phyloP scores from a whole-genome alignment of 768 basidiomycete species.

The Ramaria sp. region DNA sequence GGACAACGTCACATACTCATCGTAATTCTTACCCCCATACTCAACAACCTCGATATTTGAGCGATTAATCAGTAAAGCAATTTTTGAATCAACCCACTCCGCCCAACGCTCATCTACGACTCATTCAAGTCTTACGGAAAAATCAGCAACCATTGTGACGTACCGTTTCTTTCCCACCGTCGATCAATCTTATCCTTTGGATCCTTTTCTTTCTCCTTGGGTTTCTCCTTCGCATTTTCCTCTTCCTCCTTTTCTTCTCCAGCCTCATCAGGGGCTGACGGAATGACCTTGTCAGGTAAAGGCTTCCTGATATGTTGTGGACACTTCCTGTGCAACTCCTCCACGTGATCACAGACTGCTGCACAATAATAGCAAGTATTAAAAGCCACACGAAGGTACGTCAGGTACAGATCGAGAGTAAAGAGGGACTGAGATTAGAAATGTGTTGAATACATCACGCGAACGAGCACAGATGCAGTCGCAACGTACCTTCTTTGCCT shows the following conservation, averaged over 20 bases:
- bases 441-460: conserved; percentile 6
- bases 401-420: conserved; percentile 85
- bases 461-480: conserved; percentile 11
- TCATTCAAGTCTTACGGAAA: background rate
- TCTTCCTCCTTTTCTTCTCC: conserved; percentile 29
- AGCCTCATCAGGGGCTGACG: conserved; percentile 41
- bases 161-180: conserved; percentile 1
- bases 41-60: conserved; percentile 76
- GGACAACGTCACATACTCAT: conserved; percentile 52
- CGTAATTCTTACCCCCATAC: conserved; percentile 82
- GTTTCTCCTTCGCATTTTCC: conserved; percentile 16
- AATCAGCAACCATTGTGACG: background rate
- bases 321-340: conserved; percentile 94
- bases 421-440: conserved; percentile 47
- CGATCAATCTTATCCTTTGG: conserved; percentile 24
- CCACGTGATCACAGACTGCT: conserved; percentile 82
- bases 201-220: conserved; percentile 30
- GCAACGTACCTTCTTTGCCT: conserved; percentile 56
- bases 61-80: conserved; percentile 69
- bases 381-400: conserved; percentile 86
- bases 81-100: conserved; percentile 79
- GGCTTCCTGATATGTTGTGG: conserved; percentile 82
- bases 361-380: conserved; percentile 98
- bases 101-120: conserved; percentile 75
- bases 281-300: conserved; percentile 36